phyloP scores from a whole-genome alignment of 108 stramenopile species.

The Skeletonema grethae region DNA sequence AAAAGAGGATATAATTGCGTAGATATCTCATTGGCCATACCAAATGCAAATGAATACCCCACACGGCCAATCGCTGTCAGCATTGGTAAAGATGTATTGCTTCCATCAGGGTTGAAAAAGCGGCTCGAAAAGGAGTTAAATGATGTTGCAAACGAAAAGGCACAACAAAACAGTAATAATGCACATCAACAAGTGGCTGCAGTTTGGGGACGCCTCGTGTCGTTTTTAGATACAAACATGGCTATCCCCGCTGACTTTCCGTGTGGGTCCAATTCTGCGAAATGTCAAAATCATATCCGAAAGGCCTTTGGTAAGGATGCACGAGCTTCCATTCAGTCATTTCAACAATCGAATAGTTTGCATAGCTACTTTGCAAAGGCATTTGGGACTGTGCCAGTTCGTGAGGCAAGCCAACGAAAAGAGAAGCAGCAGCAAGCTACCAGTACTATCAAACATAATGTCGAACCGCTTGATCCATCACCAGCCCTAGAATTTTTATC shows the following conservation, averaged over 20 bases:
- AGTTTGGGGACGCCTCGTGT: conserved; percentile 24
- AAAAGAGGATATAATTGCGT: conserved; percentile 31
- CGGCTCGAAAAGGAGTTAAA: conserved; percentile 48
- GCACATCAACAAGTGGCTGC: conserved; percentile 29
- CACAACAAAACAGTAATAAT: conserved; percentile 6
- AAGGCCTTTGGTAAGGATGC: conserved; percentile 54
- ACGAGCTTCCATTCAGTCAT: conserved; percentile 65
- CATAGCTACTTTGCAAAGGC: conserved; percentile 80
- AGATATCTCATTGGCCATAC: conserved; percentile 44
- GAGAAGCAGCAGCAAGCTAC: conserved; percentile 2
- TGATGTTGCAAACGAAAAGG: conserved; percentile 15
- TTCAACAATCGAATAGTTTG: conserved; percentile 72
- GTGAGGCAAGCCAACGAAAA: conserved; percentile 19
- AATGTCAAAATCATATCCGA: conserved; percentile 30
- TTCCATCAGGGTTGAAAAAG: conserved; percentile 57
- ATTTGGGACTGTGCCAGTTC: conserved; percentile 66
- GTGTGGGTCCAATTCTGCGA: conserved; percentile 24
- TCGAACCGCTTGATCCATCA: conserved; percentile 79
- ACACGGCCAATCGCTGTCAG: conserved; percentile 30
- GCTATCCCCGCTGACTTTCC: conserved; percentile 34
- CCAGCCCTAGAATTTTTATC: conserved; percentile 75
- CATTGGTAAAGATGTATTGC: conserved; percentile 19
- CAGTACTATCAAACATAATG: not conserved
- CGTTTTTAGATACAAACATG: conserved; percentile 47
- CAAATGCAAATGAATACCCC: conserved; percentile 48